These are phyloP conservation scores for Apiosordaria backusii DNA, from an alignment of 495 filamentous ascomycete species.

Conservation along the genomic window DNA sequence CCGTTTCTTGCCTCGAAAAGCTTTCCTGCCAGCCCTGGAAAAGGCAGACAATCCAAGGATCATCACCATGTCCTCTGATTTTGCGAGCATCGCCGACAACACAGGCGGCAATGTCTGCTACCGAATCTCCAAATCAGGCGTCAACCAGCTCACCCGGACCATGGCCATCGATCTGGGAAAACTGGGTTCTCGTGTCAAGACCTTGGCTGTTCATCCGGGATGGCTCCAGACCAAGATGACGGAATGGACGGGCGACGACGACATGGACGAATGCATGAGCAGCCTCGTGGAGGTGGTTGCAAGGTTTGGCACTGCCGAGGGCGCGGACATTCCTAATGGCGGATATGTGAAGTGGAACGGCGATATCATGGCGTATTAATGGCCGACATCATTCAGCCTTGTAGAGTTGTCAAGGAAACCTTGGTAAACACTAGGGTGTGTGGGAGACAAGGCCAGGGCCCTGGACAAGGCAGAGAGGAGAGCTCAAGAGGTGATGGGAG, in stretches of 20 bases:
- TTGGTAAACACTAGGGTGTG: neutral
- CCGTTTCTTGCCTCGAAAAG: conserved; percentile 9
- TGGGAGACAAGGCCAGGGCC: neutral
- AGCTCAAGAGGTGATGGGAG: neutral
- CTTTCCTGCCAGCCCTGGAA: conserved; percentile 12
- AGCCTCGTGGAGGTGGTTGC: conserved; percentile 4
- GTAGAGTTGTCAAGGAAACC: conserved; percentile 10
- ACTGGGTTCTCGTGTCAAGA: neutral
- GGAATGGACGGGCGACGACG: conserved; percentile 14
- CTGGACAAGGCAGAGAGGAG: too few species aligned
- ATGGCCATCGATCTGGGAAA: neutral
- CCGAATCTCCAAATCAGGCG: conserved; percentile 16
- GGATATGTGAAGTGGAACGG: conserved; percentile 19
- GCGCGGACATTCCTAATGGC: conserved; percentile 2
- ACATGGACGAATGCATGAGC: conserved; percentile 15
- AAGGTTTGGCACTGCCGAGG: conserved; percentile 7
- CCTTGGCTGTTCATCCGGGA: conserved; percentile 16
- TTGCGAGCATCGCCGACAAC: conserved; percentile 16
- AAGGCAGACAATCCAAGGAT: conserved; percentile 7
- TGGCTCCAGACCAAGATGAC: conserved; percentile 16
- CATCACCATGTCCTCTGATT: conserved; percentile 16
- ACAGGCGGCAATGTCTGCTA: conserved; percentile 19
- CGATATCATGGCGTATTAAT: conserved; percentile 15
- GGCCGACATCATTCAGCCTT: conserved; percentile 2
- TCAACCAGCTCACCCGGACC: conserved; percentile 13